Evolutionary conservation across 768 basidiomycete species (phyloP).

Genomic region (Hydnum rufescens): DNA sequence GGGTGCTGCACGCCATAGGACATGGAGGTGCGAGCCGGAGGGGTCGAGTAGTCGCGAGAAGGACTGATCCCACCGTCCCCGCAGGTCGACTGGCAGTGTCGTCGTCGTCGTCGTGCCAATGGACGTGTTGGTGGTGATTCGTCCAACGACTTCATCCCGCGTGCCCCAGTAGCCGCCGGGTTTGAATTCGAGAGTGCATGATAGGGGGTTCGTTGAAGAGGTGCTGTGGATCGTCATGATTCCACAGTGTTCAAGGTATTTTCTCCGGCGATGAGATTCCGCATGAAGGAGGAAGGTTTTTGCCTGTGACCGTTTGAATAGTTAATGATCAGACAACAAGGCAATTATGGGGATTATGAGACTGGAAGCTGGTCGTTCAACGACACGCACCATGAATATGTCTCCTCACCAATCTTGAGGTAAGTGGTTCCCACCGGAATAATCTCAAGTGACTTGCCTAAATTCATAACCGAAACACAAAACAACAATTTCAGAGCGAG

Average conservation of each 20-base stretch:
- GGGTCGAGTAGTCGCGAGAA: conserved; percentile 47
- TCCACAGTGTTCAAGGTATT: conserved; percentile 74
- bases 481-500: not conserved
- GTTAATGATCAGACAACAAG: no score
- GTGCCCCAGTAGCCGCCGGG: conserved; percentile 68
- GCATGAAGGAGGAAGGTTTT: conserved; percentile 72
- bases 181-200: conserved; percentile 67
- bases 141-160: conserved; percentile 46
- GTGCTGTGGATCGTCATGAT: conserved; percentile 42
- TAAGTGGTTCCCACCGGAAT: conserved; percentile 57
- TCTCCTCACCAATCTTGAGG: conserved; percentile 44
- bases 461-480: conserved; percentile 20
- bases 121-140: conserved; percentile 34
- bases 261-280: conserved; percentile 77
- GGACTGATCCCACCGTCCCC: conserved; percentile 77
- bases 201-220: conserved; percentile 33
- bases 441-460: conserved; percentile 82
- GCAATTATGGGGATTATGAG: not conserved
- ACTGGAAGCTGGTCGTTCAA: conserved; percentile 3
- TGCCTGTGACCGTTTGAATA: conserved; percentile 49
- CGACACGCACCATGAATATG: conserved; percentile 44
- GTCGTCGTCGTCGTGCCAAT: not conserved
- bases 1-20: conserved; percentile 58
- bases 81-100: conserved; percentile 28
- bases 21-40: conserved; percentile 35